These are phyloP conservation scores for Podospora sp. DNA, from an alignment of 495 filamentous ascomycete genomes.

Conservation along the genomic window DNA sequence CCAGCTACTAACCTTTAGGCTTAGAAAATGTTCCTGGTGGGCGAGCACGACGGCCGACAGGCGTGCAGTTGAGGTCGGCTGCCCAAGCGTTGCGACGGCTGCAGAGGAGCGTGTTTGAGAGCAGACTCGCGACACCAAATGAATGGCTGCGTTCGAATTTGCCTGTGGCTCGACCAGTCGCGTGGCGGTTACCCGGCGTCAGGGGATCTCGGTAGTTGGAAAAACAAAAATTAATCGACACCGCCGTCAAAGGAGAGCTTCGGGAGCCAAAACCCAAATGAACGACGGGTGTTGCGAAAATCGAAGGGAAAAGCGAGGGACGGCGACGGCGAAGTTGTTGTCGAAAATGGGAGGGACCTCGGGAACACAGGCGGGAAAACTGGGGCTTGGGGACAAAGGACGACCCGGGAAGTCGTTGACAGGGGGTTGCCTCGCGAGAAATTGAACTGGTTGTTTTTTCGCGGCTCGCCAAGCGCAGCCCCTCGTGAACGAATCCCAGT, in stretches of 20 bases:
- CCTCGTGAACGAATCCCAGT: background rate
- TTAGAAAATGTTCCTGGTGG: constrained; percentile 8
- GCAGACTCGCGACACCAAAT: constrained; percentile 29
- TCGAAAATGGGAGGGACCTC: background rate
- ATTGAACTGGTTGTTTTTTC: constrained; percentile 20
- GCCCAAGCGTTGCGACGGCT: constrained; percentile 18
- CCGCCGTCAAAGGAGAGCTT: background rate
- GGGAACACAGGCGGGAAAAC: background rate
- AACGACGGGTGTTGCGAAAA: background rate
- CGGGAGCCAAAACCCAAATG: background rate
- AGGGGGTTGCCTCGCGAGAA: constrained; percentile 15
- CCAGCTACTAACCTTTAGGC: constrained; percentile 22
- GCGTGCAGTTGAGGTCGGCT: constrained; percentile 16
- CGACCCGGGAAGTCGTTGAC: background rate
- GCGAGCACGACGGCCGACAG: constrained; percentile 16
- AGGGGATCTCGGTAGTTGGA: constrained; percentile 1
- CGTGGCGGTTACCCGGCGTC: constrained; percentile 14
- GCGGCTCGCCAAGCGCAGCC: constrained; percentile 3
- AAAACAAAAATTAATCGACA: background rate
- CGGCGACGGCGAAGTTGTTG: constrained; percentile 10
- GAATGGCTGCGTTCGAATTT: constrained; percentile 25
- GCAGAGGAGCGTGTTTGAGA: constrained; percentile 33
- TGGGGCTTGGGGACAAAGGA: constrained; percentile 1
- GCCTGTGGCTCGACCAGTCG: constrained; percentile 10
- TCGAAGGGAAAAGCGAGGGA: background rate